Conservation (phyloP, 2,329 filamentous ascomycete species). For the Venturia oleaginea region DNA sequence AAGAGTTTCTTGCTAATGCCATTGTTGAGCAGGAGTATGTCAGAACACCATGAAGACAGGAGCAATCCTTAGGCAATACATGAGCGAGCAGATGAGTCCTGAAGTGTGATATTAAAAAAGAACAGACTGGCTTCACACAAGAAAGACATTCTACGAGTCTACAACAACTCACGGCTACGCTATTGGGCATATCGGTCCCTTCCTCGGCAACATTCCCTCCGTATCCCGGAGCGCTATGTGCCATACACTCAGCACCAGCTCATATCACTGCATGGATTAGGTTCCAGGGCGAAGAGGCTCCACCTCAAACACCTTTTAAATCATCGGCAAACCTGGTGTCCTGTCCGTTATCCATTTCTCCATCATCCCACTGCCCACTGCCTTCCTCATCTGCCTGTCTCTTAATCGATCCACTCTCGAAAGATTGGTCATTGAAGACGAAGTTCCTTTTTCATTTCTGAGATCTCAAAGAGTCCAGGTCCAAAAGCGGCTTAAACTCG, state of each 20-base stretch:
- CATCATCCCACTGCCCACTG: neutral
- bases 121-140: too few species aligned
- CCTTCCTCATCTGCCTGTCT: neutral
- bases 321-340: neutral
- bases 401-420: neutral
- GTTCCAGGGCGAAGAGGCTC: neutral
- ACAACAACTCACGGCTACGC: too few species aligned
- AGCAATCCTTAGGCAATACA: too few species aligned
- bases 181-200: too few species aligned
- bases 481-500: neutral
- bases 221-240: neutral
- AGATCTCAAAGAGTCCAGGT: neutral
- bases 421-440: neutral
- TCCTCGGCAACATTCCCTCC: neutral
- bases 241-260: neutral
- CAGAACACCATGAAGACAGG: too few species aligned
- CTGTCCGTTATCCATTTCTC: neutral
- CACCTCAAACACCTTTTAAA: neutral
- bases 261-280: neutral
- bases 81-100: too few species aligned
- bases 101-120: too few species aligned
- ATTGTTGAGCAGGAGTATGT: too few species aligned
- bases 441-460: neutral
- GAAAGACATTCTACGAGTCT: too few species aligned
- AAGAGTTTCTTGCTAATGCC: too few species aligned